Base-by-base conservation (phyloP, 148 eudicot species). In the Polygonum aviculare region DNA sequence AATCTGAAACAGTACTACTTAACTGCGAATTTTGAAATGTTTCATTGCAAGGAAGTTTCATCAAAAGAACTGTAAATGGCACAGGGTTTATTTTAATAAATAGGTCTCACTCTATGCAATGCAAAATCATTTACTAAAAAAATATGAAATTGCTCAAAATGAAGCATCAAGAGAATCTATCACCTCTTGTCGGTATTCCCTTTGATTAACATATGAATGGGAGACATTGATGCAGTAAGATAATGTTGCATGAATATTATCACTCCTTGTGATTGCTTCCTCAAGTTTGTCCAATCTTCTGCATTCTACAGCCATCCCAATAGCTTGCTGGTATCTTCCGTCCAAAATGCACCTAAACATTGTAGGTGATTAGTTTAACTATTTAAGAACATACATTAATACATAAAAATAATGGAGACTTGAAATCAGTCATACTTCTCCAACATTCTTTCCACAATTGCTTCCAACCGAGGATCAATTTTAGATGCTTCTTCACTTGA, bases 131-230 rank as follows among this genome's bases (percentile, higher is more conserved):
- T 51, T 51, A 19, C 38, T 54, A 26, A 62, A 31, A 11, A 62
- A 26, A 26, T 18, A 26, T 18, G 5, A 19, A 36, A 15, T 47
- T 26, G 39, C 60, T 10, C 35, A 35, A 75, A 9, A 5, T 67
- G 72, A 36, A 35, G 19, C 72, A 67, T 67, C 21, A 12, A 16
- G 11, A 67, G 16, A 8, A 36, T 16, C 12, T 48, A 80, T 84
- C 77, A 95, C 98, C 97, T 95, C 98, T n/a, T 41, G 89, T 45
- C 97, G 87, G 79, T 95, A 95, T 81, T 88, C 96, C 81, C 98
- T 87, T 1, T 85, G 88, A 75, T 82, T 90, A 44, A 95, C 98
- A 72, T 86, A 89, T 2, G 88, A 59, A 78, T 95, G 96, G 63
- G 94, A 88, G 50, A 90, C 84, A 85, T 88, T 85, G 35, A 88